Conservation (phyloP, 2,329 filamentous ascomycete genomes). For the Sporothrix luriei region DNA sequence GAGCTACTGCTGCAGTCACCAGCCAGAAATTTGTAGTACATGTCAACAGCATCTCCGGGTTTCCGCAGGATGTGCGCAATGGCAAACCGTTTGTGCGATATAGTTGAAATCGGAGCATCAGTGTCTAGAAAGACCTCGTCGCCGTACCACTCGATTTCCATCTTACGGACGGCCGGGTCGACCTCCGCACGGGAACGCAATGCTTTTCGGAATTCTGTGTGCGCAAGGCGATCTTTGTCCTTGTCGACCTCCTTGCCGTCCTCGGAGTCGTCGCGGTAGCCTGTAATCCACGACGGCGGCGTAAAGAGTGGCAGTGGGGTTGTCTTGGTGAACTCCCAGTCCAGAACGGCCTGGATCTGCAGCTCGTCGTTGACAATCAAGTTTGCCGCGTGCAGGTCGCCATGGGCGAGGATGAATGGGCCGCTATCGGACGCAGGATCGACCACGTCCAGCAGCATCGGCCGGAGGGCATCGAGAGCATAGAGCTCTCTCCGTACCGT, state of each 20-base stretch:
- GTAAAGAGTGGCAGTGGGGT: conserved; percentile 32
- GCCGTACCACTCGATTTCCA: conserved; percentile 26
- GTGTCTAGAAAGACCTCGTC: not conserved
- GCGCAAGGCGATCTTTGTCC: too few species aligned
- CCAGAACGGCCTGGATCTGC: conserved; percentile 38
- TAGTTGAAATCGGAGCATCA: not conserved
- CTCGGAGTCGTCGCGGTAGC: conserved; percentile 10
- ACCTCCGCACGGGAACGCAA: not conserved
- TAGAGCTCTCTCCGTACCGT: conserved; percentile 35
- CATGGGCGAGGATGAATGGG: conserved; percentile 38
- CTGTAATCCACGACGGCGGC: conserved; percentile 35
- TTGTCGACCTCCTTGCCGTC: too few species aligned
- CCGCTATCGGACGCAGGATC: not conserved
- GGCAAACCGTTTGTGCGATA: not conserved
- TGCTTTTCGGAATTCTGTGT: conserved; percentile 16
- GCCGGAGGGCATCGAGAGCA: conserved; percentile 34
- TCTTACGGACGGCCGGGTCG: not conserved
- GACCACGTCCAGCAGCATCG: not conserved
- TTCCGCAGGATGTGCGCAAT: conserved; percentile 25
- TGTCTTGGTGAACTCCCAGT: conserved; percentile 39
- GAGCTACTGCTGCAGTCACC: not conserved
- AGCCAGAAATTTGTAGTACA: conserved; percentile 23
- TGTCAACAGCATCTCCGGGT: conserved; percentile 23
- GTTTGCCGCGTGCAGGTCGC: conserved; percentile 38
- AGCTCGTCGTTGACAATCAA: conserved; percentile 39